These are phyloP conservation scores for Solanum pennellii DNA, from an alignment of 257 asterid genomes.

Conservation along the genomic window DNA sequence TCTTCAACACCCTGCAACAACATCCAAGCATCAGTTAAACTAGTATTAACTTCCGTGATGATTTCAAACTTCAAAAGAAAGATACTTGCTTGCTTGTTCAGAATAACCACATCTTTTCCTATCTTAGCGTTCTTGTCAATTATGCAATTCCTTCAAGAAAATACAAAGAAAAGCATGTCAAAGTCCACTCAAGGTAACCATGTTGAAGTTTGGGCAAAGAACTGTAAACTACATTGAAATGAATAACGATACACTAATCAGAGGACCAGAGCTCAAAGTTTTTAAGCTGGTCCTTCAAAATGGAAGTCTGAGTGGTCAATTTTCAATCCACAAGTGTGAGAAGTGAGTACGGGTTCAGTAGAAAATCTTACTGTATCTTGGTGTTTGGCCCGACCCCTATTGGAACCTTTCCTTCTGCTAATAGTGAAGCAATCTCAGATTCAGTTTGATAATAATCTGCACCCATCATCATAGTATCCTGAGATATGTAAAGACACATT, in stretches of 20 bases:
- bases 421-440: slow-evolving; percentile 62
- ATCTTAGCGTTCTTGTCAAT: slow-evolving; percentile 96
- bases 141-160: slow-evolving; percentile 57
- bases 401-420: slow-evolving; percentile 83
- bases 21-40: not conserved
- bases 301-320: not conserved
- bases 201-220: not conserved
- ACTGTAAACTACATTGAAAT: not conserved
- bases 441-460: slow-evolving; percentile 91
- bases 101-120: slow-evolving; percentile 72
- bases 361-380: slow-evolving; percentile 47
- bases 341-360: not conserved
- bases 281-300: not conserved
- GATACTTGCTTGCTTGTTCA: slow-evolving; percentile 70
- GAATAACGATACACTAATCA: not conserved
- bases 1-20: slow-evolving; percentile 59
- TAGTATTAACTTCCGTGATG: not conserved
- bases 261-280: not conserved
- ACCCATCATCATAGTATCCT: slow-evolving; percentile 99
- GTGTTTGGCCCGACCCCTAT: slow-evolving; percentile 82
- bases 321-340: not conserved
- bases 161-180: slow-evolving; percentile 1
- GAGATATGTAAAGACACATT: slow-evolving; percentile 1
- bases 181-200: not conserved
- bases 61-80: not conserved